Percentiles rank a stretch among this genome's conserved stretches.
These are phyloP conservation scores for Kalmusia sp. DNA, from an alignment of 2,329 filamentous ascomycete genomes.

Conservation along the genomic window DNA sequence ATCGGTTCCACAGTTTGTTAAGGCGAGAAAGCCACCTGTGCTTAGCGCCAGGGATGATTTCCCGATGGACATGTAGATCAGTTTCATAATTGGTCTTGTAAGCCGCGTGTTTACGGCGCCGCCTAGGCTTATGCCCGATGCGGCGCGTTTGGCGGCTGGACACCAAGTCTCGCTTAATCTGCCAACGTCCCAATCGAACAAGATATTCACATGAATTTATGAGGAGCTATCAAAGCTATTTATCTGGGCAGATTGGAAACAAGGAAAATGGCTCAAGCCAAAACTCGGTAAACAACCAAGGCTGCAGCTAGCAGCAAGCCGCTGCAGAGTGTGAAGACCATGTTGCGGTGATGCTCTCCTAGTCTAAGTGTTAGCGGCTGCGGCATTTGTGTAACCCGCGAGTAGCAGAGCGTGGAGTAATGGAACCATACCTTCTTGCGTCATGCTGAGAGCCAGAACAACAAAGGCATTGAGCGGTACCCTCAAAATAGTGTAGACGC, in stretches of 20 bases:
- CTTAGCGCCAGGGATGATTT: neutral
- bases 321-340: constrained; percentile 39
- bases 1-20: constrained; percentile 1
- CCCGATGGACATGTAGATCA: neutral
- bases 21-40: neutral
- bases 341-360: constrained; percentile 40
- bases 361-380: constrained; percentile 14
- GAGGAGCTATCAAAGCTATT: neutral
- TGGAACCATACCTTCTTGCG: constrained; percentile 34
- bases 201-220: neutral
- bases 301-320: constrained; percentile 35
- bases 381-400: neutral
- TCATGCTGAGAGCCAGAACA: constrained; percentile 40
- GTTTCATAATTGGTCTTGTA: constrained; percentile 6
- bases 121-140: neutral
- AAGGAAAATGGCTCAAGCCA: constrained; percentile 19
- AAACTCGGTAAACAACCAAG: constrained; percentile 32
- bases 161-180: neutral
- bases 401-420: neutral
- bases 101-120: neutral
- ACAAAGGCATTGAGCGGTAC: constrained; percentile 62
- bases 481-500: constrained; percentile 64
- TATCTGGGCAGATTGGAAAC: neutral
- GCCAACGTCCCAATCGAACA: neutral
- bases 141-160: neutral